A percentile compares a stretch with the other conserved stretches of the same genome.
Evolutionary conservation across 331 rosid genomes (phyloP).

Genomic region (Pyrus hybrid): DNA sequence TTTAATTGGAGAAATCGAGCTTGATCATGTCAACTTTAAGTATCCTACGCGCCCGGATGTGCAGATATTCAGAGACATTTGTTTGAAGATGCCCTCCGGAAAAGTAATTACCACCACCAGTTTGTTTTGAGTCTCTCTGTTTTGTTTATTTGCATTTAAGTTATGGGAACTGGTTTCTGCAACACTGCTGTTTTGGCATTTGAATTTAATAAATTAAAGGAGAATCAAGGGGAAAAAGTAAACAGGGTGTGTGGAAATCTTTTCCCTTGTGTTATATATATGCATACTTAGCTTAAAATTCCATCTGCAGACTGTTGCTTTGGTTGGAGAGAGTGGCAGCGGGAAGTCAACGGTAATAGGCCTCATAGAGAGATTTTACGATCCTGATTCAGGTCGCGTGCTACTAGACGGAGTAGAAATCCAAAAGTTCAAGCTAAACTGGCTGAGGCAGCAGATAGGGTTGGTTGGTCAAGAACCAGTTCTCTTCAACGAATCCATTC

Average conservation of each 20-base stretch:
- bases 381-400: slow-evolving; percentile 51
- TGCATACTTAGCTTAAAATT: background rate
- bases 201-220: too few species aligned
- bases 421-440: slow-evolving; percentile 37
- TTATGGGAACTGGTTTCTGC: too few species aligned
- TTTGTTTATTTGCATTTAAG: background rate
- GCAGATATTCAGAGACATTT: slow-evolving; percentile 58
- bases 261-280: background rate
- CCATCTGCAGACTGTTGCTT: slow-evolving; percentile 58
- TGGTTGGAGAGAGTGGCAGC: slow-evolving; percentile 94
- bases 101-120: slow-evolving; percentile 39
- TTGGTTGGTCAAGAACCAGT: slow-evolving; percentile 89
- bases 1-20: slow-evolving; percentile 46
- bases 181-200: too few species aligned
- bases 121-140: background rate
- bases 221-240: too few species aligned
- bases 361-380: slow-evolving; percentile 72
- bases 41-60: slow-evolving; percentile 74
- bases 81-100: slow-evolving; percentile 59
- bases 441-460: slow-evolving; percentile 91
- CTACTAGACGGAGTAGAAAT: slow-evolving; percentile 56
- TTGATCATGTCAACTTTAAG: slow-evolving; percentile 49
- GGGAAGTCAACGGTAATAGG: slow-evolving; percentile 80
- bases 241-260: too few species aligned
- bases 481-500: slow-evolving; percentile 75